phyloP scores from a whole-genome alignment of 768 basidiomycete genomes.

The Cubamyces sp. region DNA sequence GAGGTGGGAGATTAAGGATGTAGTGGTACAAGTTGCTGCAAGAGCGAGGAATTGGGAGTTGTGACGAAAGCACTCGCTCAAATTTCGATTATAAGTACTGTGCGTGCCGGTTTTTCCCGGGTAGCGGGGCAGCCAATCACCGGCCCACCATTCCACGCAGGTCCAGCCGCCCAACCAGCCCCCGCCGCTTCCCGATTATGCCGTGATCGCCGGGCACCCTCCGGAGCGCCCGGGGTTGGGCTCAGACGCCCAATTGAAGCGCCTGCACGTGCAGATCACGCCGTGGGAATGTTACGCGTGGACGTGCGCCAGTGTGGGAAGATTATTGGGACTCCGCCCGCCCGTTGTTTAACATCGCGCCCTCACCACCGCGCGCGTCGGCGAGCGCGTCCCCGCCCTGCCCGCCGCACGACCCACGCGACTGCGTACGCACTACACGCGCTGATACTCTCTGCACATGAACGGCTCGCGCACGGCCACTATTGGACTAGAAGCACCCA shows the following conservation, averaged over 20 bases:
- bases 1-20: slow-evolving; percentile 26
- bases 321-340: slow-evolving; percentile 29
- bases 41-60: slow-evolving; percentile 17
- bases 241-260: background rate
- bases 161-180: slow-evolving; percentile 6
- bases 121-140: slow-evolving; percentile 30
- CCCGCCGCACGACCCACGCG: slow-evolving; percentile 15
- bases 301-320: slow-evolving; percentile 29
- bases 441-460: slow-evolving; percentile 15
- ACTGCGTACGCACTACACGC: slow-evolving; percentile 11
- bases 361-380: slow-evolving; percentile 34
- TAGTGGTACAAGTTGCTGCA: slow-evolving; percentile 25
- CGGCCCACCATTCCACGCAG: slow-evolving; percentile 21
- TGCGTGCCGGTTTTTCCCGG: slow-evolving; percentile 33
- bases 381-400: slow-evolving; percentile 27
- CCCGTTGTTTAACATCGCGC: slow-evolving; percentile 28
- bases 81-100: slow-evolving; percentile 31
- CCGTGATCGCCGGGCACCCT: slow-evolving; percentile 6
- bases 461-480: slow-evolving; percentile 26
- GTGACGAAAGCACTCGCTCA: slow-evolving; percentile 25
- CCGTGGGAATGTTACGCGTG: slow-evolving; percentile 29
- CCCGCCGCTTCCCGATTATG: slow-evolving; percentile 13
- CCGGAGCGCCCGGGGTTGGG: slow-evolving; percentile 4
- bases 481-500: slow-evolving; percentile 28
- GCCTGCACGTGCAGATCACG: slow-evolving; percentile 6